phyloP scores from a whole-genome alignment of 1,284 basidiomycete species.

The Ustilago tritici region DNA sequence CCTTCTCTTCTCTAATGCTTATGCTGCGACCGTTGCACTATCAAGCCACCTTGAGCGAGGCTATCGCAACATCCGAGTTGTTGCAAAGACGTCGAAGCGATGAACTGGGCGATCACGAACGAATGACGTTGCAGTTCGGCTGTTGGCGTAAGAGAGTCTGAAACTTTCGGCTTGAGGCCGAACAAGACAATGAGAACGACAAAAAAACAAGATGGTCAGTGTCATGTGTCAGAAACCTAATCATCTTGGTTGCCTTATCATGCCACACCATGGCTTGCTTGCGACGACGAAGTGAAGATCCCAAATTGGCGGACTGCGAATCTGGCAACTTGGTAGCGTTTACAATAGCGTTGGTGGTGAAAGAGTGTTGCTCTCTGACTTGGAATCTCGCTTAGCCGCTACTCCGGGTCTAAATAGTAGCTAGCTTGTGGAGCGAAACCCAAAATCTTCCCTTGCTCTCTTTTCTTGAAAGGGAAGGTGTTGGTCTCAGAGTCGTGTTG shows the following conservation, averaged over 20 bases:
- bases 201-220: not conserved
- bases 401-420: conserved; percentile 19
- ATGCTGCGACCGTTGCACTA: not conserved
- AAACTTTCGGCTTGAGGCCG: not conserved
- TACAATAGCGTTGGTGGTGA: too few relatives aligned
- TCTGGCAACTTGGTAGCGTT: conserved; percentile 4
- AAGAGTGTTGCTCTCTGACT: conserved; percentile 5
- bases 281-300: too few relatives aligned
- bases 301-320: conserved; percentile 12
- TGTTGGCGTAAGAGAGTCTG: not conserved
- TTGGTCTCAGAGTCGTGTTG: conserved; percentile 22
- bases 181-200: not conserved
- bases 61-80: not conserved
- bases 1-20: not conserved
- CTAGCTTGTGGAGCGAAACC: conserved; percentile 6
- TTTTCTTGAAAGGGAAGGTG: conserved; percentile 5
- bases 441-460: conserved; percentile 1
- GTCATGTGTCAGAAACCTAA: conserved; percentile 2
- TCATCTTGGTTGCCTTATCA: too few relatives aligned
- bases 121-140: not conserved
- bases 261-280: too few relatives aligned
- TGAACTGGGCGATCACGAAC: conserved; percentile 22
- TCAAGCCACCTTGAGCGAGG: not conserved
- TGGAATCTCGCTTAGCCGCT: conserved; percentile 4
- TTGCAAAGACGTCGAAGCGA: not conserved